Conservation (phyloP, 805 yeast species). For the Saturnispora kantuleensis region DNA sequence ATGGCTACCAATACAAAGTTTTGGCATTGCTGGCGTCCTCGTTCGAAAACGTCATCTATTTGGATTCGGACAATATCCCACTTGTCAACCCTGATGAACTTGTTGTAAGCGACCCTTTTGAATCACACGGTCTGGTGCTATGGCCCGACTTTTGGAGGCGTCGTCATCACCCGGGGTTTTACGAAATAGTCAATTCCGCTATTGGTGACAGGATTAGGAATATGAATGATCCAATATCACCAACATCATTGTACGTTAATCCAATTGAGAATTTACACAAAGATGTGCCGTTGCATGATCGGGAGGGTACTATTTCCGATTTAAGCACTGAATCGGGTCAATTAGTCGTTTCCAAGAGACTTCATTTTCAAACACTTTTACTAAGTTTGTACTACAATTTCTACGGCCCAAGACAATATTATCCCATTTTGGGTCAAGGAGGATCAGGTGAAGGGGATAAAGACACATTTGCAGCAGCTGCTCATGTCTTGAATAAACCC, state of each 20-base stretch:
- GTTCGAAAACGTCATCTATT: slow-evolving; percentile 41
- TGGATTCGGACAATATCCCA: slow-evolving; percentile 46
- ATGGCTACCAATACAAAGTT: slow-evolving; percentile 40
- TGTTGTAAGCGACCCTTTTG: slow-evolving; percentile 48
- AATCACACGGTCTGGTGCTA: slow-evolving; percentile 37
- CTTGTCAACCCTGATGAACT: slow-evolving; percentile 40
- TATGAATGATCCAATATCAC: slow-evolving; percentile 23
- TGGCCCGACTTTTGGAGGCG: slow-evolving; percentile 59
- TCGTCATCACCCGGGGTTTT: slow-evolving; percentile 42
- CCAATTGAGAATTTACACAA: slow-evolving; percentile 9
- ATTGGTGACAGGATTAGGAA: slow-evolving; percentile 26
- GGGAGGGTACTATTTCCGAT: slow-evolving; percentile 43
- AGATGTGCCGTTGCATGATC: slow-evolving; percentile 39
- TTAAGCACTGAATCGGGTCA: slow-evolving; percentile 51
- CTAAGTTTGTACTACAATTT: slow-evolving; percentile 44
- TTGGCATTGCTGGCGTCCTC: slow-evolving; percentile 41
- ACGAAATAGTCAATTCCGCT: slow-evolving; percentile 33
- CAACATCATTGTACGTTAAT: slow-evolving; percentile 14
- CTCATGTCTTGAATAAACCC: slow-evolving; percentile 32
- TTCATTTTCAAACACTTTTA: slow-evolving; percentile 38
- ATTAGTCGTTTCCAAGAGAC: slow-evolving; percentile 37
- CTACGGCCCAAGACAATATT: slow-evolving; percentile 40
- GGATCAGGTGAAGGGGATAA: slow-evolving; percentile 48
- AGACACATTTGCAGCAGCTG: slow-evolving; percentile 49
- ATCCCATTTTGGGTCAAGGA: slow-evolving; percentile 40